Base-by-base conservation (phyloP, 345 rosid species). In the Melaleuca quinquenervia region DNA sequence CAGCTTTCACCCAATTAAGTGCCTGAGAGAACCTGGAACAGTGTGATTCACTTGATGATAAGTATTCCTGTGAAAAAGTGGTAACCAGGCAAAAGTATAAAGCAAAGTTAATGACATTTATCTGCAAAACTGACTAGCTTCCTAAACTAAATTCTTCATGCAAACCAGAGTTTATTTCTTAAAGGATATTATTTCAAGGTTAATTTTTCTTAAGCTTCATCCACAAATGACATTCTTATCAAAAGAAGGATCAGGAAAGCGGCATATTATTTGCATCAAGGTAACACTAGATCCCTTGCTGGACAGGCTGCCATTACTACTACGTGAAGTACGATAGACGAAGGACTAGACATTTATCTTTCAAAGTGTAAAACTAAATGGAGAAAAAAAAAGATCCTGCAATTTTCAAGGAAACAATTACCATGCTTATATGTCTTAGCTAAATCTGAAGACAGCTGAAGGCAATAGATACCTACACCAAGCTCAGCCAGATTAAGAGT, bases 1-100 rank as follows among this genome's bases (percentile, higher is more conserved):
- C 93, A 54, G 29, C 62, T 84, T 88, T 86, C 32, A 86, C 83
- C 92, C 91, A 91, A 82, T 36, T 58, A 55, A 92, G 84, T 36
- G 91, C 90, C 74, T 60, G 64, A 18, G 60, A 78, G 82, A 88
- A 85, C 84, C 95, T 91, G 91, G 78, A 55, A 50, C 32, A 52
- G 24, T 36, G 26, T 36, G 26, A 75, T 75, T 16, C 41, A 70
- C 16, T 70, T 70, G 78, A 70, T 70, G 78, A 32, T 70, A 32
- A 70, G 48, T 32, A 22, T 70, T 32, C 78, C 78, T 32, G 24
- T 70, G 78, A 32, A 32, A 64, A 70, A 70, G 45, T 32, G 45
- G 45, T 32, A 29, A 32, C 16, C 76, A 32, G 76, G 76, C 8
- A 45, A 64, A 64, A 32, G 76, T 29, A 64, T 32, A 32, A 24